Base-by-base conservation (phyloP, 2,329 filamentous ascomycete species). In the Trichoderma breve region DNA sequence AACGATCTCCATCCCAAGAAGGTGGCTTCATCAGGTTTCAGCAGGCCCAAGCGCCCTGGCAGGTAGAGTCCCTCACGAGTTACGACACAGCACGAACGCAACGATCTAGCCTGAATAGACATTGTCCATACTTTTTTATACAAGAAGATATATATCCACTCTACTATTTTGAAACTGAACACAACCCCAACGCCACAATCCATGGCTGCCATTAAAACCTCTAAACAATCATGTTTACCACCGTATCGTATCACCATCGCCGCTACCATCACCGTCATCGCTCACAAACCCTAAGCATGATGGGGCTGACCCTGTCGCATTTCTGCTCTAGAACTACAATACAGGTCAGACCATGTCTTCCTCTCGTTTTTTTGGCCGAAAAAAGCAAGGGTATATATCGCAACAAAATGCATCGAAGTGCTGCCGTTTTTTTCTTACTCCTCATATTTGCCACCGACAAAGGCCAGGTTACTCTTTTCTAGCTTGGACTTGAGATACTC, bases 41-140 rank as follows among this genome's bases (percentile, higher is more conserved):
- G 88, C 77, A 88, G 93, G 79, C 93, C 93, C 32, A 95, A 94
- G 88, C 88, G 92, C 77, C 93, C 93, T 6, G 93, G 93, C 47
- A 85, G 91, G 84, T 88, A 75, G 78, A 73, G 7, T 30, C 36
- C 21, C 36, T 57, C 53, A 67, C 26, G 62, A 73, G 53, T 55
- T 71, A 67, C 61, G 55, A 71, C 55, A 60, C 39, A 58, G 26
- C 43, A 72, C 71, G 67, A 70, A 72, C 57, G 51, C 39, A 70
- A 70, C 64, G 36, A 72, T 72, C 47, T 60, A 72, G 70, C 58
- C 74, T 69, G 64, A 70, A 75, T 62, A 74, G 73, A 75, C 36
- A 36, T 57, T 63, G 61, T 58, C 57, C 61, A 71, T 71, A 71
- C 70, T 70, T 71, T 55, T 15, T 53, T 70, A 64, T 70, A 60